Conservation (phyloP, 495 filamentous ascomycete species). For the Penicillium dipodomyicola region DNA sequence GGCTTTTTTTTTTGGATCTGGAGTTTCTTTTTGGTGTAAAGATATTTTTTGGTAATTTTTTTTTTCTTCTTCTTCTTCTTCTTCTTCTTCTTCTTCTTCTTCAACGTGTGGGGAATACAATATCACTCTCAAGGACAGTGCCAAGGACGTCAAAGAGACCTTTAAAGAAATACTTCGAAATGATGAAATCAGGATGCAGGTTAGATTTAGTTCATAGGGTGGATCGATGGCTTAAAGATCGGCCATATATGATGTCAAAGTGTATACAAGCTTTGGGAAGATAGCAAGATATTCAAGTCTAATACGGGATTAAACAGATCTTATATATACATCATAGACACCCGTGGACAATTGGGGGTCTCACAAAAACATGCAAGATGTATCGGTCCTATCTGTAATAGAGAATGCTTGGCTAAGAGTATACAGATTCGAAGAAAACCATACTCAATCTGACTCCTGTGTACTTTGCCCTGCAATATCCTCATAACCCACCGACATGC, state of each 20-base stretch:
- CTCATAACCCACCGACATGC: not conserved
- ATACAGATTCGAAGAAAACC: constrained; percentile 10
- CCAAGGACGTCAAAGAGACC: not conserved
- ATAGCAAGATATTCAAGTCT: not conserved
- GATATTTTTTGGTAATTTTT: not conserved
- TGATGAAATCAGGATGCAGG: constrained; percentile 5
- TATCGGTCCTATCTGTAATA: constrained; percentile 21
- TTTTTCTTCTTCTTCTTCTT: not conserved
- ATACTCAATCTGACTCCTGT: not conserved
- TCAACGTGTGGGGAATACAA: not conserved
- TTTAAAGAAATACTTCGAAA: not conserved
- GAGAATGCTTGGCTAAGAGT: constrained; percentile 30
- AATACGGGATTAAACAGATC: not conserved
- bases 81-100: not conserved
- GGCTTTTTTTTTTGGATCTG: not conserved
- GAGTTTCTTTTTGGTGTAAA: not conserved
- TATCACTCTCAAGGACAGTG: not conserved
- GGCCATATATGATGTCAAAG: constrained; percentile 11
- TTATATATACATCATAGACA: not conserved
- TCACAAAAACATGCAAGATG: constrained; percentile 15
- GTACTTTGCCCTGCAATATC: not conserved
- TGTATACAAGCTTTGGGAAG: not conserved
- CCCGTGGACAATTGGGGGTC: constrained; percentile 13
- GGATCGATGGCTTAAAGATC: constrained; percentile 10
- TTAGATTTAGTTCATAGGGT: not conserved